These are phyloP conservation scores for Lanmaoa pseudosensibilis DNA, from an alignment of 768 basidiomycete genomes.

Conservation along the genomic window DNA sequence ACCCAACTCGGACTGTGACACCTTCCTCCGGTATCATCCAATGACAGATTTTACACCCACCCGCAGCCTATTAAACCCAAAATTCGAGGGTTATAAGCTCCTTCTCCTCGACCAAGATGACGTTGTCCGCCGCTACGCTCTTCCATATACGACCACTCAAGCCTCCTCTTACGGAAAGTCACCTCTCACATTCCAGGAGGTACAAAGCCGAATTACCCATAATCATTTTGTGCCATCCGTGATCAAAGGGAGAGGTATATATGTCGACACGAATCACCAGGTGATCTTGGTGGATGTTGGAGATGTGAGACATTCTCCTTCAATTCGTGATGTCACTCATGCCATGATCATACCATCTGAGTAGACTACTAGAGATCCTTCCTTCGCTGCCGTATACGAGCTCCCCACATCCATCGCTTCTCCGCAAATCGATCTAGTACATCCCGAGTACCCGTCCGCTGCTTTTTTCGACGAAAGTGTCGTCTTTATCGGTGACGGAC, in stretches of 20 bases:
- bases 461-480: slow-evolving; percentile 51
- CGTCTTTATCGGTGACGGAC: slow-evolving; percentile 67
- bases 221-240: slow-evolving; percentile 67
- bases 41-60: slow-evolving; percentile 46
- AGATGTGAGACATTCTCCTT: slow-evolving; percentile 46
- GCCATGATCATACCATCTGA: slow-evolving; percentile 25
- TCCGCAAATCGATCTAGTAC: slow-evolving; percentile 38
- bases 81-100: slow-evolving; percentile 84
- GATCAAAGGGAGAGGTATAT: slow-evolving; percentile 51
- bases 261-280: slow-evolving; percentile 63
- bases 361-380: slow-evolving; percentile 53
- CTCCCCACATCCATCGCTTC: slow-evolving; percentile 55
- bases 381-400: slow-evolving; percentile 57
- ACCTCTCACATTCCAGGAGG: slow-evolving; percentile 74
- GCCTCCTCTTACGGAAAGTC: slow-evolving; percentile 57
- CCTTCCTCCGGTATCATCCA: neutral
- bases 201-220: slow-evolving; percentile 80
- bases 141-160: slow-evolving; percentile 48
- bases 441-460: slow-evolving; percentile 75
- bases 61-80: slow-evolving; percentile 67
- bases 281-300: slow-evolving; percentile 60
- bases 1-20: neutral
- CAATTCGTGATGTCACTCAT: slow-evolving; percentile 1
- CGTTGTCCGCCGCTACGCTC: slow-evolving; percentile 49
- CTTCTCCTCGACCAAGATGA: slow-evolving; percentile 60